Evolutionary conservation across 2,329 filamentous ascomycete species (phyloP).

Genomic region (Clathrospora elynae): DNA sequence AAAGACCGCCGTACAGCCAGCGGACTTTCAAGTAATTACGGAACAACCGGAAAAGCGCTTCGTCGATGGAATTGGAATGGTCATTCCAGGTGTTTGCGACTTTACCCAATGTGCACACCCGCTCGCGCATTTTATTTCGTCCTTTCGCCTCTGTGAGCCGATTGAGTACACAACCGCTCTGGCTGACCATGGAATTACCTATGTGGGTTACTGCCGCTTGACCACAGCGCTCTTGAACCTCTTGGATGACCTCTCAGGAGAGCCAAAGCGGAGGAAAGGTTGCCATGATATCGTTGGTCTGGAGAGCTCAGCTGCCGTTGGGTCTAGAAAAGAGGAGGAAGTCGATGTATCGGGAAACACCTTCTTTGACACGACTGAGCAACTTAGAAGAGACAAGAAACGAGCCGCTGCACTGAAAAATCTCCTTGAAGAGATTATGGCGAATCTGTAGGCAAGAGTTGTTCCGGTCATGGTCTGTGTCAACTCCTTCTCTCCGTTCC

Average conservation of each 20-base stretch:
- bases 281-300: background rate
- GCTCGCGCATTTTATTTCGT: conserved; percentile 28
- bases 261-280: conserved; percentile 9
- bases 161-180: conserved; percentile 34
- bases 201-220: conserved; percentile 26
- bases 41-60: conserved; percentile 33
- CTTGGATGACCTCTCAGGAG: conserved; percentile 15
- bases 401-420: conserved; percentile 22
- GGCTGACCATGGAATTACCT: conserved; percentile 36
- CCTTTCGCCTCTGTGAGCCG: conserved; percentile 32
- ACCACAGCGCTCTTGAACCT: conserved; percentile 22
- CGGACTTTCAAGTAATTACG: conserved; percentile 22
- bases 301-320: background rate
- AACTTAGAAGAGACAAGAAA: conserved; percentile 15
- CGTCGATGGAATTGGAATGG: conserved; percentile 35
- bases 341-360: background rate
- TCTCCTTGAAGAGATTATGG: conserved; percentile 28
- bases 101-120: conserved; percentile 21
- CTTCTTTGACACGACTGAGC: conserved; percentile 14
- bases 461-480: conserved; percentile 31
- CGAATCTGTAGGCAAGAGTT: conserved; percentile 23
- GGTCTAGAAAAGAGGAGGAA: background rate
- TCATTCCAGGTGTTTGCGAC: conserved; percentile 32
- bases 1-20: conserved; percentile 8
- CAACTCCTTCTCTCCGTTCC: conserved; percentile 31